These are phyloP conservation scores for Nothophoma quercina DNA, from an alignment of 2,329 filamentous ascomycete genomes.

Conservation along the genomic window DNA sequence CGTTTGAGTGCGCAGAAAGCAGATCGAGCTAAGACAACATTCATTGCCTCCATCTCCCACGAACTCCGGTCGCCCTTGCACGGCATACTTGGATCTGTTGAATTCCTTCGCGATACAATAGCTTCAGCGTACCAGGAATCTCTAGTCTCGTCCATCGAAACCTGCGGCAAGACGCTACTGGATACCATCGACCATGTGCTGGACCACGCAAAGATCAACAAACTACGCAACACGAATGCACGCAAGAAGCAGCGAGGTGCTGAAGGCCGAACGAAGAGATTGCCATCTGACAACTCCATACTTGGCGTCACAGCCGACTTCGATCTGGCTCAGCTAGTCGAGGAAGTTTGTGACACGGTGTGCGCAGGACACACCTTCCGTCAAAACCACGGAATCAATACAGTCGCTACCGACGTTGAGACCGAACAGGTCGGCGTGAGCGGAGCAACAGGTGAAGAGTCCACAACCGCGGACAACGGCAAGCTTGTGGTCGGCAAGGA, in stretches of 20 bases:
- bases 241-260: constrained; percentile 24
- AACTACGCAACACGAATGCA: constrained; percentile 33
- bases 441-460: constrained; percentile 25
- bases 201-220: constrained; percentile 50
- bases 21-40: constrained; percentile 50
- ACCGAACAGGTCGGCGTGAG: constrained; percentile 17
- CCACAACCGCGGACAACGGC: background rate
- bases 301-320: constrained; percentile 42
- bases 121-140: constrained; percentile 51
- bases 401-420: constrained; percentile 24
- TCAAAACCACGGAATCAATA: constrained; percentile 32
- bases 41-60: constrained; percentile 53
- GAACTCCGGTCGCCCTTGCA: constrained; percentile 66
- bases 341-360: constrained; percentile 64
- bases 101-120: constrained; percentile 42
- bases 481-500: constrained; percentile 26
- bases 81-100: constrained; percentile 61
- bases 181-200: constrained; percentile 52
- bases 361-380: constrained; percentile 58
- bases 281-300: constrained; percentile 39
- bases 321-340: constrained; percentile 46
- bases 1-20: constrained; percentile 41
- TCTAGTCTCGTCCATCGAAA: constrained; percentile 44
- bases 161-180: constrained; percentile 49
- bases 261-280: constrained; percentile 32